These are phyloP conservation scores for Kockiozyma suomiensis DNA, from an alignment of 805 yeast genomes.

Conservation along the genomic window DNA sequence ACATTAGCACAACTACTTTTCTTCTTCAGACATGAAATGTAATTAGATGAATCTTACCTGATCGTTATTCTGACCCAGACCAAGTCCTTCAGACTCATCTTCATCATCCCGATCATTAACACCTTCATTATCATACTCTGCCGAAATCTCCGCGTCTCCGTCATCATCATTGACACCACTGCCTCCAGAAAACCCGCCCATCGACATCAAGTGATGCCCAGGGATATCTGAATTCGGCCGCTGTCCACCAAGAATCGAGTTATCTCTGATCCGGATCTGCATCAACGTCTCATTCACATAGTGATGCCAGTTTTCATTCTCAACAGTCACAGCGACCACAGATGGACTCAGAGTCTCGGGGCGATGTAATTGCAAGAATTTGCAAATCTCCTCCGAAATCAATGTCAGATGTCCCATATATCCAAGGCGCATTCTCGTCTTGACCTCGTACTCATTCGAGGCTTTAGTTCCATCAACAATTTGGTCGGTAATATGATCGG, in stretches of 20 bases:
- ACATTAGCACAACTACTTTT: background rate
- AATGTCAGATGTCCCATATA: slow-evolving; percentile 96
- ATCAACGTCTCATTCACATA: slow-evolving; percentile 82
- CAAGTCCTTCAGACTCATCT: slow-evolving; percentile 40
- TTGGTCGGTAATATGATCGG: slow-evolving; percentile 58
- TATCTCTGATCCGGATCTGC: slow-evolving; percentile 90
- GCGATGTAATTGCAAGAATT: slow-evolving; percentile 65
- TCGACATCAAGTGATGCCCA: slow-evolving; percentile 29
- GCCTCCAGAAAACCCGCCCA: slow-evolving; percentile 33
- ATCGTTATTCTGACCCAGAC: slow-evolving; percentile 37
- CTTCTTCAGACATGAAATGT: too few relatives aligned
- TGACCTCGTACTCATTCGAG: slow-evolving; percentile 62
- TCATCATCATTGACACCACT: slow-evolving; percentile 34
- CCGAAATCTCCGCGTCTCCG: slow-evolving; percentile 37
- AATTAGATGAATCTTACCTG: slow-evolving; percentile 15
- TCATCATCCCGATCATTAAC: slow-evolving; percentile 38
- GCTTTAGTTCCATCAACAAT: slow-evolving; percentile 64
- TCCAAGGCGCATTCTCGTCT: slow-evolving; percentile 71
- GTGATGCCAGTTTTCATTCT: slow-evolving; percentile 67
- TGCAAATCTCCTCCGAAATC: slow-evolving; percentile 93
- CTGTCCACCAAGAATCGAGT: slow-evolving; percentile 88
- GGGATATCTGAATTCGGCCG: slow-evolving; percentile 43
- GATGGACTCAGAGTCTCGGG: slow-evolving; percentile 61
- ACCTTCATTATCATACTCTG: slow-evolving; percentile 26
- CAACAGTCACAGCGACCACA: slow-evolving; percentile 52